A percentile compares a stretch with the other conserved stretches of the same genome.
Evolutionary conservation across 306 rosid species (phyloP).

Genomic region (Prunus mongolica): DNA sequence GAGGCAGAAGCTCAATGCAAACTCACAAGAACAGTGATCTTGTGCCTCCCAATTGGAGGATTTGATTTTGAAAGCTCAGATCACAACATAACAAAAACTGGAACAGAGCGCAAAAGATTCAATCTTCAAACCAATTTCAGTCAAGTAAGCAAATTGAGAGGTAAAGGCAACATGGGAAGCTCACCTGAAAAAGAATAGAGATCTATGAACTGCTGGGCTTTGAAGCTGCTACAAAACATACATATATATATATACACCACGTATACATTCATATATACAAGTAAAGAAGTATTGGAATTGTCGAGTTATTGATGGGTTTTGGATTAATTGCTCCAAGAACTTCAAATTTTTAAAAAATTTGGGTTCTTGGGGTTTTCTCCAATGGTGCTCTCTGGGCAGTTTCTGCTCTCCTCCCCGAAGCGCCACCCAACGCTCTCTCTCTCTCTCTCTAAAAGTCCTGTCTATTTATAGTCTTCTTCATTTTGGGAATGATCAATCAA

Average conservation of each 20-base stretch:
- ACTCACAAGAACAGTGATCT: background rate
- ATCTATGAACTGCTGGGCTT: constrained; percentile 32
- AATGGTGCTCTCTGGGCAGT: background rate
- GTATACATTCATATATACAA: constrained; percentile 7
- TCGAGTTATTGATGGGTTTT: background rate
- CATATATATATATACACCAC: background rate
- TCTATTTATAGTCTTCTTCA: background rate
- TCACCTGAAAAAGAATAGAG: constrained; percentile 37
- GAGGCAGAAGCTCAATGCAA: background rate
- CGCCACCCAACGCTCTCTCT: constrained; percentile 11
- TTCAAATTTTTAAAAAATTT: constrained; percentile 1
- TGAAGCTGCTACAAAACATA: constrained; percentile 18
- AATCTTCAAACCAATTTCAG: background rate
- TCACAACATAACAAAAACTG: background rate
- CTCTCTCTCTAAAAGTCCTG: background rate
- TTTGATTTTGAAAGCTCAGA: background rate
- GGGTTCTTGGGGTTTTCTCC: background rate
- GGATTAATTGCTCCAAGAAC: background rate
- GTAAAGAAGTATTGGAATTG: background rate
- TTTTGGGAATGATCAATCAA: background rate
- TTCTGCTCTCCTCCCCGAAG: constrained; percentile 8
- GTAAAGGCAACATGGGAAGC: constrained; percentile 19
- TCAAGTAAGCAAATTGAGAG: constrained; percentile 9
- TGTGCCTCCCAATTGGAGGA: background rate
- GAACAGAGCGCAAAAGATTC: background rate